Conservation (phyloP, 441 rosid species). For the Erodium chrysanthum region DNA sequence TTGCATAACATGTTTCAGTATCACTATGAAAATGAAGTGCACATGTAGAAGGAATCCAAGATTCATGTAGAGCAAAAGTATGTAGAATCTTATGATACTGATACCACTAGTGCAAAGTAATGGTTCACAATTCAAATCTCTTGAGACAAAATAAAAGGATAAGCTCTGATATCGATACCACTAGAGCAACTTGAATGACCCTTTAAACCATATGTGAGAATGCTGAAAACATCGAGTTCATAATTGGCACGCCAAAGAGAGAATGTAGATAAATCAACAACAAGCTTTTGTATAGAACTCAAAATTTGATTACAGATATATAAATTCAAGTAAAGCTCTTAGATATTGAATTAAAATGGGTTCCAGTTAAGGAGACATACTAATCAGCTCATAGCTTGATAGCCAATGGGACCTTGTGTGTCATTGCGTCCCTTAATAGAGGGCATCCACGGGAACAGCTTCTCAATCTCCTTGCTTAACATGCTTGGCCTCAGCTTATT, state of each 20-base stretch:
- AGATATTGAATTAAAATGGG: not conserved
- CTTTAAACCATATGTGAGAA: too few species aligned
- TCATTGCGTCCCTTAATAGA: conserved; percentile 55
- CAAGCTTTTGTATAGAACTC: not conserved
- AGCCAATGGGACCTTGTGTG: conserved; percentile 74
- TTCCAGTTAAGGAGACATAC: conserved; percentile 12
- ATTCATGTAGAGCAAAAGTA: not conserved
- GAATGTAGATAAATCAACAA: not conserved
- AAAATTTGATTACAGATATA: not conserved
- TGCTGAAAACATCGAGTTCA: too few species aligned
- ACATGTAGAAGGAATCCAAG: not conserved
- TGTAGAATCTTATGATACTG: not conserved
- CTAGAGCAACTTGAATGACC: too few species aligned
- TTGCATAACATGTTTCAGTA: not conserved
- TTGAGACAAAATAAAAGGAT: not conserved
- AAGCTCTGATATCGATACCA: too few species aligned
- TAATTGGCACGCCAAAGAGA: not conserved
- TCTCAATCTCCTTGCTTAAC: conserved; percentile 65
- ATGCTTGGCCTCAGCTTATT: conserved; percentile 37
- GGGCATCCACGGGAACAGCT: conserved; percentile 86
- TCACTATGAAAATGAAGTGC: not conserved
- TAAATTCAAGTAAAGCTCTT: not conserved
- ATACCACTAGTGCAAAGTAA: not conserved
- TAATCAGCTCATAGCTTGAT: conserved; percentile 70
- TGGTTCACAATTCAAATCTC: not conserved